Base-by-base conservation (phyloP, 1,139 yeast genomes). In the Lodderomyces oxycetoniae region DNA sequence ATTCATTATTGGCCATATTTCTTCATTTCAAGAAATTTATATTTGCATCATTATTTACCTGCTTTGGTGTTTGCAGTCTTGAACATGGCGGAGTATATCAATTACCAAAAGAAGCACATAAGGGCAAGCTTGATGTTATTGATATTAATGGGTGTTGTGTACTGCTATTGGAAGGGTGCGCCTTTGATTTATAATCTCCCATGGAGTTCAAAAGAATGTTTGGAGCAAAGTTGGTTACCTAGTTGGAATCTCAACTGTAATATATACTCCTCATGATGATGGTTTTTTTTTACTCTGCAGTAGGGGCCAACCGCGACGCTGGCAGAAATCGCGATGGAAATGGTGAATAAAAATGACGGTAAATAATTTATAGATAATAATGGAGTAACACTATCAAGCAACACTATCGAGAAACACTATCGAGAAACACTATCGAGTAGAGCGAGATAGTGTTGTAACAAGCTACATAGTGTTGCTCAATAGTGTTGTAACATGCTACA, bases 41-140 rank as follows among this genome's bases (percentile, higher is more conserved):
- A 59, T 38, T 47, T 59, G 31, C 71, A 65, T 39, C 71, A 67
- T 43, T 68, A 68, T 45, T 51, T 64, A 40, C 58, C 62, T 10
- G 51, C 67, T 11, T 49, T 65, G 17, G 61, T 54, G 40, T 64
- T 67, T 39, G 43, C 55, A 15, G 55, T 64, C n/a, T 45, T 67
- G 37, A 43, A 58, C 24, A 31, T 57, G 11, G 51, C 61, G 2
- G 63, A 60, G 35, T 60, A 48, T 38, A 41, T 55, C 17, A 68
- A 66, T 34, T 58, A 55, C 39, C 62, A 59, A 14, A 40, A 22
- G n/a, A n/a, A 11, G 9, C 16, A 23, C 6, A 20, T 28, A 2
- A 19, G 24, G 2, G 39, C 45, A 26, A 6, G 41, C 2, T 32
- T 61, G 32, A 37, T 50, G 40, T 35, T 37, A 2, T 31, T 36